phyloP scores from a whole-genome alignment of 148 eudicot species.

The Chenopodium suecicum region DNA sequence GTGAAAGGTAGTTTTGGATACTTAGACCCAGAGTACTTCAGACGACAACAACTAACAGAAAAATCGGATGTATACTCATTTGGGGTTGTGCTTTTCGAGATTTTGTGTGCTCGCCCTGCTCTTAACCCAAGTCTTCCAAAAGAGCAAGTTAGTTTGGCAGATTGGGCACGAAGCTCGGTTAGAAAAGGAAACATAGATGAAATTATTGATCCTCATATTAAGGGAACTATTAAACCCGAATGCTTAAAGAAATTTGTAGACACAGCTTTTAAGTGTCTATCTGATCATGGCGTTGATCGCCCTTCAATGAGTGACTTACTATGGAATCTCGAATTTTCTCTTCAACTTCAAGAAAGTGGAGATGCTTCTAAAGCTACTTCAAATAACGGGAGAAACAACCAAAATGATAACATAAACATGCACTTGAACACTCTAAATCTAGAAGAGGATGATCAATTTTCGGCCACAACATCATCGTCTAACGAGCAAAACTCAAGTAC shows the following conservation, averaged over 20 bases:
- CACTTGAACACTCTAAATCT: conserved; percentile 37
- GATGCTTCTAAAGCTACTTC: conserved; percentile 21
- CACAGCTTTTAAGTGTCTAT: conserved; percentile 44
- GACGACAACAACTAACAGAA: conserved; percentile 49
- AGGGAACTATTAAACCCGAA: conserved; percentile 43
- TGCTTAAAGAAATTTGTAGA: conserved; percentile 48
- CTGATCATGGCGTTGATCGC: conserved; percentile 51
- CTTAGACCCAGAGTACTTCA: conserved; percentile 47
- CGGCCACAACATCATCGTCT: background rate
- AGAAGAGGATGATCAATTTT: conserved; percentile 25
- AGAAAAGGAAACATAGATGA: conserved; percentile 39
- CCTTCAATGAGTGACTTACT: conserved; percentile 54
- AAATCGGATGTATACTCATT: conserved; percentile 55
- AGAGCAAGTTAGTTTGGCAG: conserved; percentile 58
- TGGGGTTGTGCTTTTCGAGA: conserved; percentile 51
- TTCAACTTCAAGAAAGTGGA: conserved; percentile 39
- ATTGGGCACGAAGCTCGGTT: conserved; percentile 35
- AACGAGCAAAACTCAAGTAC: conserved; percentile 31
- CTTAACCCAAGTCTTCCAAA: conserved; percentile 48
- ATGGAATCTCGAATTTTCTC: conserved; percentile 48
- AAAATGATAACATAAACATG: conserved; percentile 27
- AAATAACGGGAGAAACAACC: background rate
- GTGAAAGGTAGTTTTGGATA: conserved; percentile 56
- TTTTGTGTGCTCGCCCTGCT: conserved; percentile 48
- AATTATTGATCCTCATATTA: conserved; percentile 42